Base-by-base conservation (phyloP, 1,284 basidiomycete species). In the Chalciporus piperatoides region DNA sequence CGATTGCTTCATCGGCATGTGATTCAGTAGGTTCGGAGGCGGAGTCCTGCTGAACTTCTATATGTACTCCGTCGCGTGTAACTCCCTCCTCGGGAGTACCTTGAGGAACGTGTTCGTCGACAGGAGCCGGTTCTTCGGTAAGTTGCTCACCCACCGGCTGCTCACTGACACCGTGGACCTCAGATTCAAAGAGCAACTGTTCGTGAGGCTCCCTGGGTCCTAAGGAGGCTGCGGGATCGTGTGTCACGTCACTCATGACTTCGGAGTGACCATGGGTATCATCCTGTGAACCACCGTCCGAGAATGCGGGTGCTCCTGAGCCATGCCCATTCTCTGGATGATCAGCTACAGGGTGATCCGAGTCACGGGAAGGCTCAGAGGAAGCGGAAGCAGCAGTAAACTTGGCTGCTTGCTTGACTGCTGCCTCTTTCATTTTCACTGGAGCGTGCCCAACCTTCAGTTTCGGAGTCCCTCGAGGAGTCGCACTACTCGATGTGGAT, bases 311-410 rank as follows among this genome's bases (percentile, higher is more conserved):
- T 15, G 35, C 25, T 41, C 49, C 62, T 41, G 38, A 30, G 4
- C 41, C 56, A 7, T 58, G 60, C 6, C 56, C 62, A 28, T 62
- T 68, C 56, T 55, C 63, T 28, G 36, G 38, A 33, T 41, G 56
- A 58, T 55, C 54, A 42, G 17, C 48, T 43, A 41, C 60, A 10
- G 33, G 47, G 19, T 21, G 49, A 6, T 59, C 52, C 25, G 45
- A 51, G 21, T 48, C 51, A 25, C 12, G 44, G 15, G 49, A 47
- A 15, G 48, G 59, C 27, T 65, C 53, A 10, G 60, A 49, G 21
- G 52, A 48, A 42, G 48, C 30, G 14, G 56, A 55, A 24, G 51
- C 11, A 38, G 43, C 52, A 28, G 3, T 46, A 38, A 52, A 32
- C 11, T 27, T 51, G 35, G 41, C 33, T 27, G 2, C 44, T 15